Percentiles rank a stretch among this genome's conserved stretches.
Evolutionary conservation across 2,329 filamentous ascomycete genomes (phyloP).

Genomic region (Plectosphaerella plurivora): DNA sequence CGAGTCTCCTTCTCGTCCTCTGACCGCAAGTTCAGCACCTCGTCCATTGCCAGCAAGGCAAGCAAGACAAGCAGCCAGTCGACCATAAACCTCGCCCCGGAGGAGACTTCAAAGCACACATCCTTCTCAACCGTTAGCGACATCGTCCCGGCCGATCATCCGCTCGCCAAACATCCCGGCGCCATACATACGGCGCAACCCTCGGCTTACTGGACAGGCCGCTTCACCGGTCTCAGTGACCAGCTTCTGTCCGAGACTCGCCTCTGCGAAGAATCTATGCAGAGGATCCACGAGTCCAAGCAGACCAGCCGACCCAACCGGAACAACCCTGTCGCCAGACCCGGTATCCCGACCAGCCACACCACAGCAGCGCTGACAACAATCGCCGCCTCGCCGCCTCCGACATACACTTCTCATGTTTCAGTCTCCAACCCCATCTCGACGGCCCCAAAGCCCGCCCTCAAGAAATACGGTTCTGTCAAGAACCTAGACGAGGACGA

Average conservation of each 20-base stretch:
- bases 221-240: slow-evolving; percentile 54
- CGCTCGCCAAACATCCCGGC: slow-evolving; percentile 13
- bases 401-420: neutral
- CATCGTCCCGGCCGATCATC: neutral
- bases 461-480: neutral
- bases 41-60: slow-evolving; percentile 3
- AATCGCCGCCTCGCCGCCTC: neutral
- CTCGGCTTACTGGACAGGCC: slow-evolving; percentile 57
- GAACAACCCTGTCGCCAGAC: neutral
- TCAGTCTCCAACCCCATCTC: neutral
- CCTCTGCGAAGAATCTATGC: neutral
- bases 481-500: neutral
- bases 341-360: neutral
- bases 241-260: slow-evolving; percentile 24
- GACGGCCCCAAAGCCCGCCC: neutral
- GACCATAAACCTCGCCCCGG: neutral
- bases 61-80: neutral
- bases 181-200: slow-evolving; percentile 37
- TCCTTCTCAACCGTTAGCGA: neutral
- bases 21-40: slow-evolving; percentile 9
- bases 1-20: slow-evolving; percentile 13
- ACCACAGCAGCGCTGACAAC: neutral
- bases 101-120: neutral
- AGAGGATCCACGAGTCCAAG: neutral
- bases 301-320: neutral